Evolutionary conservation across 768 basidiomycete genomes (phyloP), one percentile per base, ranked within the genome.

Genomic region (Mycena galopus): DNA sequence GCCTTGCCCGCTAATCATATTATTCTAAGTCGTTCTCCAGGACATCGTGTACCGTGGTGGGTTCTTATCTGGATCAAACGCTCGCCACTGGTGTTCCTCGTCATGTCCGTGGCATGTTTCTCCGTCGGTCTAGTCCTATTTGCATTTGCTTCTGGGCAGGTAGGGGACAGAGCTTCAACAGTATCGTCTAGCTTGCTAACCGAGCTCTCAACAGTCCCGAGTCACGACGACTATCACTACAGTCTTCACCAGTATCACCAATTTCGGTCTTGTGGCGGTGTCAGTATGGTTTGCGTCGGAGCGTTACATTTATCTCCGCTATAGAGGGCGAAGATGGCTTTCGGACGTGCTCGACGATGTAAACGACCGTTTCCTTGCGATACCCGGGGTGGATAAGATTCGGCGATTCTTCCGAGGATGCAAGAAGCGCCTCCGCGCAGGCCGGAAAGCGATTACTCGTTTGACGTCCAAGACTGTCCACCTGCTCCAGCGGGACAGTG

Each of bases 41-140:
- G 91, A 11, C 89, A 93, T 79, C 89, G 91, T 64, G 92, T 93
- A 51, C 92, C 93, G 0, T 93, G 92, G 92, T 93, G 93, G 92
- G 92, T 93, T 53, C 82, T 93, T 67, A 94, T 95, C 75, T 95
- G 93, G 94, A 95, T 95, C 83, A 95, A 94, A 78, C 86, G 93
- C 39, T 93, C 93, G 7, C 94, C 94, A 17, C 85, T 95, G 37
- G 92, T 94, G 72, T 94, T 95, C 83, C 88, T 95, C 56, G 93
- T 95, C 70, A 86, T 95, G 79, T 94, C 94, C 64, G 93, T 95
- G 55, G 92, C 93, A 47, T 93, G 92, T 81, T 95, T 95, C 81
- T 94, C 92, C 1, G 86, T 93, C 50, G 94, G 94, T 17, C 86
- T 95, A 21, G 91, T 92, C 76, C 88, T 92, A 53, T 95, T 95